Percentiles rank a stretch among this genome's conserved stretches.
Evolutionary conservation across 306 rosid species (phyloP).

Genomic region (Fragaria nilgerrensis): DNA sequence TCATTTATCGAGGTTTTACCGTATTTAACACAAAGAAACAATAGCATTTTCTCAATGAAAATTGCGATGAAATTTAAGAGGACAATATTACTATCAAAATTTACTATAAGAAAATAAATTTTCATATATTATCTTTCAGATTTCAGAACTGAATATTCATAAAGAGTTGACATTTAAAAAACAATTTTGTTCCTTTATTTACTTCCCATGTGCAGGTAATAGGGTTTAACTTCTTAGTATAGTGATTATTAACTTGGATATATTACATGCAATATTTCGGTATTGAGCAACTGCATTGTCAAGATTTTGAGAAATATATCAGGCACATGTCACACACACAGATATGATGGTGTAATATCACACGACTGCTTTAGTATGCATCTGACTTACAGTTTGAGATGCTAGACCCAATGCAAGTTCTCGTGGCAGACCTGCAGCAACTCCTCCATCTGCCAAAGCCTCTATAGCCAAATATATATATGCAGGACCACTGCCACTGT

Average conservation of each 20-base stretch:
- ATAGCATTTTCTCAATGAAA: no score
- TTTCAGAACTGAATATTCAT: not conserved
- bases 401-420: conserved; percentile 86
- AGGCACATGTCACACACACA: not conserved
- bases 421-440: conserved; percentile 96
- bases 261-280: not conserved
- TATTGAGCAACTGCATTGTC: not conserved
- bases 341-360: not conserved
- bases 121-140: not conserved
- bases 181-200: not conserved
- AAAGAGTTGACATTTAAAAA: not conserved
- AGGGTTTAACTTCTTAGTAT: not conserved
- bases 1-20: no score
- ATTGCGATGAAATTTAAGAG: not conserved
- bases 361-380: not conserved
- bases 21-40: no score
- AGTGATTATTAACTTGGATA: not conserved
- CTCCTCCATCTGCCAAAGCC: conserved; percentile 99
- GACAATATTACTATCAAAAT: not conserved
- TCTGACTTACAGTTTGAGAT: conserved; percentile 86
- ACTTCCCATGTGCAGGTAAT: not conserved
- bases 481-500: conserved; percentile 99
- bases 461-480: conserved; percentile 84
- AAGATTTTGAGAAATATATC: not conserved
- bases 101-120: not conserved